Base-by-base conservation (phyloP, 768 basidiomycete species). In the Suillus americanus region DNA sequence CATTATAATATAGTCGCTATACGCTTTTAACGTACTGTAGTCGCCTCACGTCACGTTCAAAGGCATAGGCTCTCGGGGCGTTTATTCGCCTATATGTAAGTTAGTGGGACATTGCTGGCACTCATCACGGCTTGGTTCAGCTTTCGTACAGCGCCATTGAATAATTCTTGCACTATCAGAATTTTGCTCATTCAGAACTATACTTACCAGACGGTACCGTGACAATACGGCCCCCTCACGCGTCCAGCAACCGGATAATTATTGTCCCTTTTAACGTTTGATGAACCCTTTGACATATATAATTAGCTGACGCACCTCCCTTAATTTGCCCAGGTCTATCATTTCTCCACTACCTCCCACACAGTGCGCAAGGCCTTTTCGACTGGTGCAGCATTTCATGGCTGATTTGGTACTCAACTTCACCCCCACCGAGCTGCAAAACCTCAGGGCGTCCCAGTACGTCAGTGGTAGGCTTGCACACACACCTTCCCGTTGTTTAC, bases 391-490 rank as follows among this genome's bases (percentile, higher is more conserved):
- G 33, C 25, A 43, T 54, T 12, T 38, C 50, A 53, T 54, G 33
- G 14, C 23, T 60, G 41, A 63, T 62, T 33, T n/a, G 51, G 23
- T 9, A 25, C n/a, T 8, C 23, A 18, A 2, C n/a, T 54, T 35
- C 53, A 57, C 16, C 18, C 9, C 41, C 13, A 20, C 23, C 28
- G 55, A 67, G 13, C 1, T 71, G 30, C 56, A 65, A 35, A 63
- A 51, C 48, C n/a, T 63, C 35, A 56, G 5, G 43, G 73, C 66
- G 3, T 68, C 73, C 10, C 66, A 68, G 50, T 74, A 74, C 51
- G 41, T 74, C 59, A 70, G 70, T 43, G 73, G 73, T 76, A 63
- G 63, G 73, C 55, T 18, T 48, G 30, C 38, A 9, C 28, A 1
- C 30, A 30, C 41, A 20, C 46, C n/a, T 37, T 37, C 30, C 40